phyloP scores from a whole-genome alignment of 345 rosid genomes.

The Populus deltoides region DNA sequence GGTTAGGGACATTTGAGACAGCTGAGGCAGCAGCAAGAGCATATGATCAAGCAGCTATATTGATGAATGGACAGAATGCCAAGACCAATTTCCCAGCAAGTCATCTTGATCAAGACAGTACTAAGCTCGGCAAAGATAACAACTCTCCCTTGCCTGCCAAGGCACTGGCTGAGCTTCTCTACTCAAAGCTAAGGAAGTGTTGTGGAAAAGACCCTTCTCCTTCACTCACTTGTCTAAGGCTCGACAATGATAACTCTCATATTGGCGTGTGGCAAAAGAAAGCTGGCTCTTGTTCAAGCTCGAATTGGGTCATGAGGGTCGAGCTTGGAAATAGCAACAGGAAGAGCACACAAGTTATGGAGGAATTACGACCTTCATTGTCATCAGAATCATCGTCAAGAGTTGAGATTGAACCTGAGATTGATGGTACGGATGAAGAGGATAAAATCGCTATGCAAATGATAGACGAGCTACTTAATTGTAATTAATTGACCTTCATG shows the following conservation, averaged over 20 bases:
- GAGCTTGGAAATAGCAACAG: constrained; percentile 44
- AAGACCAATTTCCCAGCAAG: constrained; percentile 63
- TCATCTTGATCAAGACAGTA: background rate
- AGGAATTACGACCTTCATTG: constrained; percentile 7
- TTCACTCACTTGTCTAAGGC: constrained; percentile 66
- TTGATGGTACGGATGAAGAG: constrained; percentile 38
- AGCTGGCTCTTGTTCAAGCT: constrained; percentile 49
- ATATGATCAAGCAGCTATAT: constrained; percentile 63
- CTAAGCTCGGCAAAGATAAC: background rate
- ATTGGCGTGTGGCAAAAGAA: constrained; percentile 80
- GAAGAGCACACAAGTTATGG: constrained; percentile 9
- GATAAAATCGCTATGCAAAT: constrained; percentile 63
- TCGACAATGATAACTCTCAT: constrained; percentile 60
- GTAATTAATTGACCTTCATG: constrained; percentile 28
- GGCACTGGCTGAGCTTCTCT: constrained; percentile 47
- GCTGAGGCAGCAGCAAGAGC: constrained; percentile 77
- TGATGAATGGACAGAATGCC: constrained; percentile 71
- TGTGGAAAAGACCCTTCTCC: constrained; percentile 51
- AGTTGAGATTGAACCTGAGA: constrained; percentile 18
- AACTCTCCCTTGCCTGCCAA: constrained; percentile 32
- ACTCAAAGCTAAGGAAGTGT: constrained; percentile 54
- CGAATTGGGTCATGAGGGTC: constrained; percentile 67
- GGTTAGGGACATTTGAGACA: constrained; percentile 81
- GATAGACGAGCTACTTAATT: constrained; percentile 69
- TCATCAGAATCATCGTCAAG: constrained; percentile 8